phyloP scores from a whole-genome alignment of 2,329 filamentous ascomycete species.

The Calonectria henricotiae region DNA sequence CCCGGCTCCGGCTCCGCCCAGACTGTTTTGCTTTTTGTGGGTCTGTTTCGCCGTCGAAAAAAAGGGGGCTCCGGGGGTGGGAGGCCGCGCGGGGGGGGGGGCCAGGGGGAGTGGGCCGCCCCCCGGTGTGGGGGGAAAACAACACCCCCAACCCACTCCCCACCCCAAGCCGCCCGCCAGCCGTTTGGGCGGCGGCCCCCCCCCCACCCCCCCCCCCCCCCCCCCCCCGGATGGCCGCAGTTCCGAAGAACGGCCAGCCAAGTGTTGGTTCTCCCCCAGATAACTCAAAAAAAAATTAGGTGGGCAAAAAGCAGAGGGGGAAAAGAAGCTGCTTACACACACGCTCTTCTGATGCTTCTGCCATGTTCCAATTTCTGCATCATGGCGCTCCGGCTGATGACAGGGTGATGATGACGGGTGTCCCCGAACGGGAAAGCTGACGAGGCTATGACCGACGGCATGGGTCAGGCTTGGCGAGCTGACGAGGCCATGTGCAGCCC shows the following conservation, averaged over 20 bases:
- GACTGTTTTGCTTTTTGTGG: no score
- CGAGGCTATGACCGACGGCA: slow-evolving; percentile 33
- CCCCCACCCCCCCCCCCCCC: no score
- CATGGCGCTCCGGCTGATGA: slow-evolving; percentile 18
- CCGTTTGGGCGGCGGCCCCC: no score
- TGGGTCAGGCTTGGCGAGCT: slow-evolving; percentile 24
- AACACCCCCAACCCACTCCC: no score
- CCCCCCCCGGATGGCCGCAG: slow-evolving; percentile 2
- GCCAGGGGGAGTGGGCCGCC: no score
- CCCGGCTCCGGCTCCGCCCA: no score
- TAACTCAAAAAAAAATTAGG: no score
- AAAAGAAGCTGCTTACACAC: neutral
- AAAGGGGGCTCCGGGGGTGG: no score
- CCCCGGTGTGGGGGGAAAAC: no score
- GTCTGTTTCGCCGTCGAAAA: no score
- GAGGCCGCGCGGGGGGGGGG: no score
- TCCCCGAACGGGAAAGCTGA: slow-evolving; percentile 34
- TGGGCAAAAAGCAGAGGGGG: neutral
- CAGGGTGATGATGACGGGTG: slow-evolving; percentile 20
- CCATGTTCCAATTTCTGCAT: neutral
- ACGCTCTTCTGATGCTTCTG: neutral
- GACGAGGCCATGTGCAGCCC: slow-evolving; percentile 31
- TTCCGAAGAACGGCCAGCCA: slow-evolving; percentile 11
- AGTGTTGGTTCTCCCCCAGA: neutral
- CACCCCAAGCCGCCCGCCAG: no score